Evolutionary conservation across 2,329 filamentous ascomycete species (phyloP), one percentile per base, ranked within the genome.

Genomic region (Paecilomyces niveus): DNA sequence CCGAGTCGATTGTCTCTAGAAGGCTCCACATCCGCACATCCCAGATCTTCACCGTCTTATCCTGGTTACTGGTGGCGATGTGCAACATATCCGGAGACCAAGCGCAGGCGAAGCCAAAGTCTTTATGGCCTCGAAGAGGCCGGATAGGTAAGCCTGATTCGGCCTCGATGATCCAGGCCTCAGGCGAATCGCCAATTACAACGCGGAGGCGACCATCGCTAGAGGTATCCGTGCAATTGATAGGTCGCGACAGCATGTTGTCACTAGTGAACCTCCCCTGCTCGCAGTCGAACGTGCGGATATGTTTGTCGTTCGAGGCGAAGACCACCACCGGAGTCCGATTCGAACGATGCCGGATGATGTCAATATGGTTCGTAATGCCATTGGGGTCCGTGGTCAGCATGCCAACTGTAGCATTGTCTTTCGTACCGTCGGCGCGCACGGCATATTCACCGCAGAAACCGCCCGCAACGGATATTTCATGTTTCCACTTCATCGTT

Each of bases 311-410:
- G 64, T 86, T 86, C 2, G 82, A 84, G 62, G 80, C 80, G 61
- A 86, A 82, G 2, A 81, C 78, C 2, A 80, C 82, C 51, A 77
- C 76, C 1, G 80, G 80, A 1, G 72, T 70, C 50, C 76, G 75
- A n/a, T 72, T 79, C 3, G 74, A 73, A 39, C 83, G 80, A 53
- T 73, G 77, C 13, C 70, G 69, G 61, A 80, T 79, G 13, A 81
- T 76, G 64, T 85, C 80, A 59, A 85, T 76, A 64, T 85, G 82
- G 60, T 84, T 85, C 18, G 83, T 83, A 61, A 85, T 84, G 35
- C 78, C 80, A 49, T 81, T 80, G 61, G 75, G 73, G 15, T 79
- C 75, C 55, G 77, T 74, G 8, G 79, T 80, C 39, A 83, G 78
- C 57, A 75, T 74, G 51, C 82, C 81, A 18, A 45, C 39, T 57